phyloP scores from a whole-genome alignment of 2,329 filamentous ascomycete genomes.

The Teratosphaeria gauchensis region DNA sequence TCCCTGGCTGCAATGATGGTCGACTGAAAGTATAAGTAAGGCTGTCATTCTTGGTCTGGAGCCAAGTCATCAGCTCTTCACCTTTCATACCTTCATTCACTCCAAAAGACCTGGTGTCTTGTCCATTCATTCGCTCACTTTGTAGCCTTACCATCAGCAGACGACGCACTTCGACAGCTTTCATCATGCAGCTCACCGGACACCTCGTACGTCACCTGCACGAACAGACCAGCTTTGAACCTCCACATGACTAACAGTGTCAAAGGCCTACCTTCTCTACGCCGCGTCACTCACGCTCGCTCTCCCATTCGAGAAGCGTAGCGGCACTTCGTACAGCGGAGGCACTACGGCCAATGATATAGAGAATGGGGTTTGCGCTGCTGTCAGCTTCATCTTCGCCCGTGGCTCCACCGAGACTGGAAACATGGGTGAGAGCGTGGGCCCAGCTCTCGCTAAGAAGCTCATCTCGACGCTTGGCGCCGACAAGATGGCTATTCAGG shows the following conservation, averaged over 20 bases:
- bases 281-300: conserved; percentile 11
- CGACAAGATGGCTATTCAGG: conserved; percentile 42
- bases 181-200: conserved; percentile 12
- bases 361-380: conserved; percentile 26
- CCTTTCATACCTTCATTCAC: neutral
- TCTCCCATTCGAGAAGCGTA: conserved; percentile 8
- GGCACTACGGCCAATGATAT: conserved; percentile 14
- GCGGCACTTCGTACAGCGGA: conserved; percentile 8
- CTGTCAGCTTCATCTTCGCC: conserved; percentile 47
- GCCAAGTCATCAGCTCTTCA: neutral
- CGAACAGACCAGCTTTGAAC: neutral
- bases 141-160: neutral
- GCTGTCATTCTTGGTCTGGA: neutral
- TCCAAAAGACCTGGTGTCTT: conserved; percentile 7
- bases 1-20: neutral
- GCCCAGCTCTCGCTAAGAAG: conserved; percentile 42
- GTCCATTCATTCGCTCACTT: neutral
- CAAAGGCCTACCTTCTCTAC: conserved; percentile 9
- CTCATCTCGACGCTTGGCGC: conserved; percentile 34
- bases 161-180: neutral
- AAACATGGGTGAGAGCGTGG: conserved; percentile 42
- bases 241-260: neutral
- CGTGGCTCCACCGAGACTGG: conserved; percentile 45
- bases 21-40: neutral
- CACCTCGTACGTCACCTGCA: conserved; percentile 1